Evolutionary conservation across 2,329 filamentous ascomycete genomes (phyloP), one percentile per base, ranked within the genome.

Genomic region (Rhinocladiella mackenziei): DNA sequence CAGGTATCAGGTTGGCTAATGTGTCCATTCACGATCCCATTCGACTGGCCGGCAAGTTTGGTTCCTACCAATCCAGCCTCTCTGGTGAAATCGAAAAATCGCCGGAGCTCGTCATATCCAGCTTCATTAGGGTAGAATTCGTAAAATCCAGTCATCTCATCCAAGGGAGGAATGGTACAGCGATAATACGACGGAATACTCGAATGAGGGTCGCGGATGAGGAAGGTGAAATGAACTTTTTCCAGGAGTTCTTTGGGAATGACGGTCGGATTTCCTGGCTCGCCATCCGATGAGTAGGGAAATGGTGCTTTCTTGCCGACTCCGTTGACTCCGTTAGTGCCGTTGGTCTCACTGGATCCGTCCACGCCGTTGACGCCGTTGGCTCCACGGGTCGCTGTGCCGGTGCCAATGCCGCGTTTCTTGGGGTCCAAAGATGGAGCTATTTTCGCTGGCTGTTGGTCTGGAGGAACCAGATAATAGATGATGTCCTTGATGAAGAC

Each of bases 401-500:
- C 53, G 19, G 77, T 79, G 54, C 78, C 78, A 47, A 84, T 77
- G 34, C 78, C 78, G 31, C 76, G 75, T 60, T 77, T 77, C 56
- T 71, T 70, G 57, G 67, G 66, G 38, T 68, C 61, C 38, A 96
- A 74, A n/a, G 88, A 95, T 2, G 86, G 85, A 7, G 87, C 89
- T 48, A 92, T 80, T 36, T 72, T 73, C 38, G 86, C 78, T 10
- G 77, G 73, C 58, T 84, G 77, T 34, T 76, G 74, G 52, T 84
- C 72, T 3, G 87, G 86, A 4, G 89, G 85, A 53, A 94, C 74
- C 55, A 96, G 75, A 66, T 97, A 97, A 68, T 96, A 84, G 43
- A 86, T 83, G 71, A 97, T 98, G 66, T 97, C 92, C 68, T 98
- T 98, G 77, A 98, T 92, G 71, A 97, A 96, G 58, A 94, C 72